Percentiles rank a stretch among this genome's conserved stretches.
phyloP scores from a whole-genome alignment of 176 grass and related monocot species.

The Ensete glaucum region DNA sequence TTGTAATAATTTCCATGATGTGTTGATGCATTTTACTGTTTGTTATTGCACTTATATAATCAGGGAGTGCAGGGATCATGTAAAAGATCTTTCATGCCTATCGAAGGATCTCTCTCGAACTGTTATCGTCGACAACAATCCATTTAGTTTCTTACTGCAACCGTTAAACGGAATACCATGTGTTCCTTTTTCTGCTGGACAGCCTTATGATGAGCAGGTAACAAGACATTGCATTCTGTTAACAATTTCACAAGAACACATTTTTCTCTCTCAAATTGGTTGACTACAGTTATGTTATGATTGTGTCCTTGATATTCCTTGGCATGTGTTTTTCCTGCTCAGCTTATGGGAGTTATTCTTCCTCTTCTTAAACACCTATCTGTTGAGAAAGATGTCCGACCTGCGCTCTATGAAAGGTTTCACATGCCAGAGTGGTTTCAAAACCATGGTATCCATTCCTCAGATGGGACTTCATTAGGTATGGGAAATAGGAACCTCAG shows the following conservation, averaged over 20 bases:
- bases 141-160: slow-evolving; percentile 94
- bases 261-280: not conserved
- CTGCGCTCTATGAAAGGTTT: slow-evolving; percentile 76
- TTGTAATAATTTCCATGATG: not conserved
- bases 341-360: slow-evolving; percentile 84
- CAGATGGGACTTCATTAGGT: slow-evolving; percentile 36
- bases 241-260: not conserved
- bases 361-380: slow-evolving; percentile 80
- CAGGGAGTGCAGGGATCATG: slow-evolving; percentile 92
- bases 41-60: slow-evolving; percentile 1
- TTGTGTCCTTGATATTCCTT: slow-evolving; percentile 22
- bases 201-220: slow-evolving; percentile 84
- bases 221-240: slow-evolving; percentile 3
- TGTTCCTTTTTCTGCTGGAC: slow-evolving; percentile 82
- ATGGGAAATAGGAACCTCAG: not conserved
- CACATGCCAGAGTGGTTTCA: slow-evolving; percentile 98
- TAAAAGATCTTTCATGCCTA: slow-evolving; percentile 87
- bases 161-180: slow-evolving; percentile 91
- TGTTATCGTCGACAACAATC: slow-evolving; percentile 87
- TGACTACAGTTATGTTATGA: not conserved
- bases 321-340: slow-evolving; percentile 22
- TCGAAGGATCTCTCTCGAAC: slow-evolving; percentile 60
- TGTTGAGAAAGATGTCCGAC: slow-evolving; percentile 74
- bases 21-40: not conserved
- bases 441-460: slow-evolving; percentile 74